Conservation (phyloP, 2,329 filamentous ascomycete species). For the Hortaea sp. region DNA sequence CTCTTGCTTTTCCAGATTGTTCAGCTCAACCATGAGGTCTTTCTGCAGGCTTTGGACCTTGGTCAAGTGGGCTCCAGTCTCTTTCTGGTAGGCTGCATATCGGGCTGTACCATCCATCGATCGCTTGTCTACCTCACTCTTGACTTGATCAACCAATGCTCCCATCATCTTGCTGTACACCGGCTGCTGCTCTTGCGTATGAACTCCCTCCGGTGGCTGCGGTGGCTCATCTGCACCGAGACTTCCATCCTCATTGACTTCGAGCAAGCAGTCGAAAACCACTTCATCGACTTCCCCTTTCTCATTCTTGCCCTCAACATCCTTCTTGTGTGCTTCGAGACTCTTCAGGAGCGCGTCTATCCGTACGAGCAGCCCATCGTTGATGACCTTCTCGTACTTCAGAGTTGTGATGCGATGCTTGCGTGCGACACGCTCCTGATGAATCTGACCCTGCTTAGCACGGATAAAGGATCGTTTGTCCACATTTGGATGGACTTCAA, state of each 20-base stretch:
- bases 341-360: constrained; percentile 69
- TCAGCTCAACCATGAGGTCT: constrained; percentile 63
- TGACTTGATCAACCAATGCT: constrained; percentile 88
- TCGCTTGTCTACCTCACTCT: constrained; percentile 65
- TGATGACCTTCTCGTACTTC: constrained; percentile 87
- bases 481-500: constrained; percentile 97
- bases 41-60: constrained; percentile 72
- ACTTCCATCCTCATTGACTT: constrained; percentile 52
- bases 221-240: constrained; percentile 66
- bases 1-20: constrained; percentile 75
- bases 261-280: constrained; percentile 82
- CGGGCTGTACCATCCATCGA: constrained; percentile 48
- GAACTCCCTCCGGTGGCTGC: constrained; percentile 68
- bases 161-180: constrained; percentile 97
- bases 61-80: constrained; percentile 63
- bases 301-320: constrained; percentile 46
- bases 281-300: constrained; percentile 62
- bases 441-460: constrained; percentile 95
- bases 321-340: constrained; percentile 60
- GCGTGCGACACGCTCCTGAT: constrained; percentile 76
- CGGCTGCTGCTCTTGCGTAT: constrained; percentile 58
- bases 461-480: constrained; percentile 98
- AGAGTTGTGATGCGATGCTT: constrained; percentile 81
- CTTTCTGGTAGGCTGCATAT: constrained; percentile 66
- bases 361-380: constrained; percentile 77